Evolutionary conservation across 108 stramenopile species (phyloP), one percentile per base, ranked within the genome.

Genomic region (Cyclostephanos invisitatus): DNA sequence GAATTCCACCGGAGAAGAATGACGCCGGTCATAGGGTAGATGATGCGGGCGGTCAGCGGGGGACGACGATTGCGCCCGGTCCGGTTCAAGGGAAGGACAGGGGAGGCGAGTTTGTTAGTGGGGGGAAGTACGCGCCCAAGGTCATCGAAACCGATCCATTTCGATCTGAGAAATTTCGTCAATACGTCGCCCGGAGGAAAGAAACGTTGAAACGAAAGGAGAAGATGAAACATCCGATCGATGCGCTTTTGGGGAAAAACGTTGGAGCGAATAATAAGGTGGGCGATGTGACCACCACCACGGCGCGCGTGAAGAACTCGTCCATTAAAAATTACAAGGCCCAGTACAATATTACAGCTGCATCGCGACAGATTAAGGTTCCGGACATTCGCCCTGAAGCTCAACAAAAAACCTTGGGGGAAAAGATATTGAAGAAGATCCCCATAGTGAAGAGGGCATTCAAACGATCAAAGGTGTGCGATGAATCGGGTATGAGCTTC

Each of bases 251-350:
- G 5, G 56, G 55, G 5, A 25, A 38, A 36, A 48, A 48, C 27
- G 15, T 20, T 2, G 20, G 2, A 15, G 29, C 14, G 35, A n/a
- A 5, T 25, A 57, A 42, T 5, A 59, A 57, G 24, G 25, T 46
- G 24, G 12, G 7, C 17, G 68, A 25, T 54, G n/a, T n/a, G n/a
- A n/a, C n/a, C n/a, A 15, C 5, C 20, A 27, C 53, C 53, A 14
- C 24, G 7, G 51, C 24, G 53, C 17, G 15, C 1, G 64, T 53
- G 49, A 36, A 72, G 0, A 27, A 37, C 12, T 62, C 73, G 12
- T 68, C 75, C 28, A 69, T 68, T 54, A 68, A 55, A 12, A 76
- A 76, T 36, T 64, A 76, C 49, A 76, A 76, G 20, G 21, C 75
- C 3, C 62, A 56, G 63, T 50, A 47, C 64, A 35, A 46, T 14